Evolutionary conservation across 2,329 filamentous ascomycete species (phyloP), one percentile per base, ranked within the genome.

Genomic region (Colletotrichum chrysophilum): DNA sequence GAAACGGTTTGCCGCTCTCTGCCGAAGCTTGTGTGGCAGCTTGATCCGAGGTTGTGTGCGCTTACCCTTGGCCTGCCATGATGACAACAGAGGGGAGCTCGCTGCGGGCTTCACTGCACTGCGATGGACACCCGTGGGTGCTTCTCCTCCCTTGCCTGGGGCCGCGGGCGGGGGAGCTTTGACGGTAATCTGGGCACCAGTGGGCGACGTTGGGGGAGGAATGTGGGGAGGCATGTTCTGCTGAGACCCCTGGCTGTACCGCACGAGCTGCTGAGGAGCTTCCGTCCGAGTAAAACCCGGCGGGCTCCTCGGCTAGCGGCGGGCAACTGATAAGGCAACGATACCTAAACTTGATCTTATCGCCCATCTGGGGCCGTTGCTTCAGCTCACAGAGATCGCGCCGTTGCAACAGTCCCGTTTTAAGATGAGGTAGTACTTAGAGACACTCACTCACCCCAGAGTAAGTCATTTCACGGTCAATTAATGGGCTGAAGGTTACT

Each of bases 41-140:
- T 72, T 77, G 76, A 75, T 77, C 76, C 76, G 75, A 77, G 76
- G 76, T 77, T 77, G 76, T 69, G 36, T 76, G 74, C 74, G 73
- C 73, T 60, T 73, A 73, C 70, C 73, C 73, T 64, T 75, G 73
- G 73, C 62, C n/a, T 62, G 72, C 70, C 64, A 73, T 68, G 73
- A 75, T 75, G 38, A 48, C 69, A 67, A 28, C 66, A 24, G 24
- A 34, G 67, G 48, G 36, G 66, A 61, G 56, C 55, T 62, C 30
- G 28, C 34, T 43, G 32, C n/a, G 64, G 43, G 36, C 36, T 24
- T 64, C 56, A 55, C 58, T 48, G 58, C n/a, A 43, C 34, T 18
- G 24, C 55, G 36, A 68, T 58, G 66, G 43, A 48, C 43, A 21
- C 43, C 43, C 43, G 43, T 48, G 43, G 66, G 66, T 60, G 56